phyloP scores from a whole-genome alignment of 2,329 filamentous ascomycete species.

The Chaetomium sp. region DNA sequence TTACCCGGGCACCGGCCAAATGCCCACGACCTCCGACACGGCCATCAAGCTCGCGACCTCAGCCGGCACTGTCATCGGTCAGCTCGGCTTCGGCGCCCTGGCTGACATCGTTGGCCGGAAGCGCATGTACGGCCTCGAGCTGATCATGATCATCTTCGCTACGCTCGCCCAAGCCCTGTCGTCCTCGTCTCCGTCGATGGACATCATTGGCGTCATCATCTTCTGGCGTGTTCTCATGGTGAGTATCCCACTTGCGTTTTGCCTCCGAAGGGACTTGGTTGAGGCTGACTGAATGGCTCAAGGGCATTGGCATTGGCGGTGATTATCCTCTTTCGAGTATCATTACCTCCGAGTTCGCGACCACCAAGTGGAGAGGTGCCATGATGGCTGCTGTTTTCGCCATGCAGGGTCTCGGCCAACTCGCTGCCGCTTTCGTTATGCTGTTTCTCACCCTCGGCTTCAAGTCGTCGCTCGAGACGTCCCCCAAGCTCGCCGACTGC shows the following conservation, averaged over 20 bases:
- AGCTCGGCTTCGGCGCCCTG: conserved; percentile 76
- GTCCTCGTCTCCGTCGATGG: conserved; percentile 63
- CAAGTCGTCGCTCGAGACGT: conserved; percentile 61
- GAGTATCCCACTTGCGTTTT: conserved; percentile 2
- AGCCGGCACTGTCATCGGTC: conserved; percentile 79
- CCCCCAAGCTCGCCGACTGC: conserved; percentile 58
- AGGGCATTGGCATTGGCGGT: conserved; percentile 67
- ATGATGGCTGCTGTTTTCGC: conserved; percentile 88
- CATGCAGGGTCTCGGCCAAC: conserved; percentile 84
- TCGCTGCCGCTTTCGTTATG: conserved; percentile 73
- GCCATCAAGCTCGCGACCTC: conserved; percentile 86
- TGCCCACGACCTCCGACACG: conserved; percentile 70
- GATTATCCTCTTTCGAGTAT: conserved; percentile 82
- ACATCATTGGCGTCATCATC: conserved; percentile 67
- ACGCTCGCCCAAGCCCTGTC: conserved; percentile 72
- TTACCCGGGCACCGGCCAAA: conserved; percentile 60
- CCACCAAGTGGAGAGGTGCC: conserved; percentile 80
- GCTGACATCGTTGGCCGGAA: conserved; percentile 74
- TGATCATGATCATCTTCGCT: conserved; percentile 78
- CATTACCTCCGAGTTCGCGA: conserved; percentile 86
- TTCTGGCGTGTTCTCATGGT: conserved; percentile 81
- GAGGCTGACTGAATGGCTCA: conserved; percentile 32
- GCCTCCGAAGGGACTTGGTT: neutral
- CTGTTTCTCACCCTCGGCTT: conserved; percentile 74
- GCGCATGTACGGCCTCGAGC: conserved; percentile 69